These are phyloP conservation scores for Metroxylon sagu DNA, from an alignment of 176 grass and related monocot species.

Conservation along the genomic window DNA sequence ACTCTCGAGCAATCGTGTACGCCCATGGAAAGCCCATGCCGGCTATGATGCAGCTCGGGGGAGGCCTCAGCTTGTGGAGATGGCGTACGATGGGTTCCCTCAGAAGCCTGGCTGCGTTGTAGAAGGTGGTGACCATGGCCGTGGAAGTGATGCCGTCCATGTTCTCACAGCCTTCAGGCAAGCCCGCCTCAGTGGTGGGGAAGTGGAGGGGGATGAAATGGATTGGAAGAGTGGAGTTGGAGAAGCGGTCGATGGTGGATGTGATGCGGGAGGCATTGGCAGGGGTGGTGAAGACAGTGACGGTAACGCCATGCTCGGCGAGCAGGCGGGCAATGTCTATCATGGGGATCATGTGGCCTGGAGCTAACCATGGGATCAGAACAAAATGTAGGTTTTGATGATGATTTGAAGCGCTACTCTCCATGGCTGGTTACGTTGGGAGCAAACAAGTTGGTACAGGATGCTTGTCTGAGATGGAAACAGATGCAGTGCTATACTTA, in stretches of 20 bases:
- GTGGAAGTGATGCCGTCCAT: conserved; percentile 26
- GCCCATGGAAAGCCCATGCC: conserved; percentile 43
- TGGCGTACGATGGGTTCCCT: conserved; percentile 23
- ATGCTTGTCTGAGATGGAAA: too few species aligned
- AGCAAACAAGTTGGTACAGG: too few species aligned
- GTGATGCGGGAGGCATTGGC: neutral
- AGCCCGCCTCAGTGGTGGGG: conserved; percentile 24
- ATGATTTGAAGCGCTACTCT: neutral
- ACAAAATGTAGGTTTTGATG: conserved; percentile 33
- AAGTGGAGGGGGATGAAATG: conserved; percentile 44
- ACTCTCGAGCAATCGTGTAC: conserved; percentile 21
- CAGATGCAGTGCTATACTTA: too few species aligned
- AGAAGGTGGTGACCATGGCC: conserved; percentile 25
- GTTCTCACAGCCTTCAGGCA: conserved; percentile 46
- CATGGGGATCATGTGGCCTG: conserved; percentile 45
- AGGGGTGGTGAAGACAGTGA: conserved; percentile 38
- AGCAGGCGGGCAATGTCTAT: conserved; percentile 59
- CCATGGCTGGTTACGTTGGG: conserved; percentile 9
- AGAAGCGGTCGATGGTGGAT: neutral
- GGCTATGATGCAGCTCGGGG: conserved; percentile 40
- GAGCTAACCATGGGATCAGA: conserved; percentile 44
- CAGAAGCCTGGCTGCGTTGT: conserved; percentile 26
- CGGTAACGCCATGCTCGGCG: conserved; percentile 25
- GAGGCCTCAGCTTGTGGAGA: neutral
- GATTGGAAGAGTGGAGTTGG: neutral